Evolutionary conservation across 1,284 basidiomycete genomes (phyloP).

Genomic region (Stygiomarasmius scandens): DNA sequence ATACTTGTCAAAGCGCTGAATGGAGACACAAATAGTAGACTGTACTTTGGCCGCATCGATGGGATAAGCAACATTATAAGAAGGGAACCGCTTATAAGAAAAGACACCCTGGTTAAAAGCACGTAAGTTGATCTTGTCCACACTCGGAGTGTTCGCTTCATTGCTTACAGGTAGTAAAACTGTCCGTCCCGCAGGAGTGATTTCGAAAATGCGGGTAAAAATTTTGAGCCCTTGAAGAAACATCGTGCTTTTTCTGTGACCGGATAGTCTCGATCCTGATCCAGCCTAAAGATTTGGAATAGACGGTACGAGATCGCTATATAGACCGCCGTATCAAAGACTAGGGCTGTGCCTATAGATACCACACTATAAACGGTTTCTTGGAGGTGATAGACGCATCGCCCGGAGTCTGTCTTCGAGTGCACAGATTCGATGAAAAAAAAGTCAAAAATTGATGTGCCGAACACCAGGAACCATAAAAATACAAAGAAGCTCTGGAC

Average conservation of each 20-base stretch:
- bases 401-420: neutral
- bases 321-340: neutral
- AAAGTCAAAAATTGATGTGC: neutral
- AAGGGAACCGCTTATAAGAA: no score
- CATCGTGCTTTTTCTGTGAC: neutral
- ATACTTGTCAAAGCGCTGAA: no score
- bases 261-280: no score
- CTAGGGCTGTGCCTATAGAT: neutral
- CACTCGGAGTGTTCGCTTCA: no score
- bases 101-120: no score
- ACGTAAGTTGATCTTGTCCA: no score
- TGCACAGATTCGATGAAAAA: neutral
- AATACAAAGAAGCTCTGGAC: neutral
- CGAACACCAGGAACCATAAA: neutral
- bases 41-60: no score
- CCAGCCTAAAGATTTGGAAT: neutral
- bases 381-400: neutral
- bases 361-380: neutral
- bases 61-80: no score
- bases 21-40: no score
- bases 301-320: neutral
- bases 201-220: neutral
- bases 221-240: neutral
- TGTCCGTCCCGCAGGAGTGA: neutral
- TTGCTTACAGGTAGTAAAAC: neutral